phyloP scores from a whole-genome alignment of 331 rosid species.

The Prunus yedoensis region DNA sequence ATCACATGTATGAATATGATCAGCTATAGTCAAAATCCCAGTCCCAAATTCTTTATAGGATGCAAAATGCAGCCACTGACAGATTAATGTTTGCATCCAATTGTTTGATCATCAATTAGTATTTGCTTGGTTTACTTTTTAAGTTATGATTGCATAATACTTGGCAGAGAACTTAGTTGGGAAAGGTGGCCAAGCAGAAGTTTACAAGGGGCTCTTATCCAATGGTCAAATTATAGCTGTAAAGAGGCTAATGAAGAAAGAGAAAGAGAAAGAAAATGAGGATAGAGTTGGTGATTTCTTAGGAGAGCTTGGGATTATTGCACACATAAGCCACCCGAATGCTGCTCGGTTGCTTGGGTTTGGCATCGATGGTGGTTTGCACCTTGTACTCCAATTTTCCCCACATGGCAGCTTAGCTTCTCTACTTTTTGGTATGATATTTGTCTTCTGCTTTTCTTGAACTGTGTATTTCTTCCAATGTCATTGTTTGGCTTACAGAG shows the following conservation, averaged over 20 bases:
- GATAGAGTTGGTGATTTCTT: constrained; percentile 79
- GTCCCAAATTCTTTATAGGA: not conserved
- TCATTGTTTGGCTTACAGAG: not conserved
- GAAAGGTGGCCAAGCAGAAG: constrained; percentile 96
- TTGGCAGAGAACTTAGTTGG: constrained; percentile 77
- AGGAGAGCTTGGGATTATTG: constrained; percentile 89
- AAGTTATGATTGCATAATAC: not conserved
- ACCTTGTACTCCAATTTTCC: constrained; percentile 74
- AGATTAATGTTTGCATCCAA: not conserved
- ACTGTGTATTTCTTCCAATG: not conserved
- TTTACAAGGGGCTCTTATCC: constrained; percentile 62
- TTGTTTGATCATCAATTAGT: not conserved
- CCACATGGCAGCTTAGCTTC: constrained; percentile 88
- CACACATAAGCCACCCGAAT: constrained; percentile 78
- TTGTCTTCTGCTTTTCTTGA: not conserved
- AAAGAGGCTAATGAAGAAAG: constrained; percentile 69
- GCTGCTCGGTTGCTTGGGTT: constrained; percentile 81
- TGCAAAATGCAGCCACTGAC: not conserved
- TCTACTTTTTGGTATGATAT: constrained; percentile 62
- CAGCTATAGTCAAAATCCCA: no score
- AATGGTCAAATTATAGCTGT: constrained; percentile 81
- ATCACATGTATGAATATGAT: not conserved
- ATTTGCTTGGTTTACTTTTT: not conserved
- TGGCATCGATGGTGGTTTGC: constrained; percentile 71
- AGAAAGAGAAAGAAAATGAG: constrained; percentile 54